These are phyloP conservation scores for Mycogone perniciosa DNA, from an alignment of 2,329 filamentous ascomycete species.

Conservation along the genomic window DNA sequence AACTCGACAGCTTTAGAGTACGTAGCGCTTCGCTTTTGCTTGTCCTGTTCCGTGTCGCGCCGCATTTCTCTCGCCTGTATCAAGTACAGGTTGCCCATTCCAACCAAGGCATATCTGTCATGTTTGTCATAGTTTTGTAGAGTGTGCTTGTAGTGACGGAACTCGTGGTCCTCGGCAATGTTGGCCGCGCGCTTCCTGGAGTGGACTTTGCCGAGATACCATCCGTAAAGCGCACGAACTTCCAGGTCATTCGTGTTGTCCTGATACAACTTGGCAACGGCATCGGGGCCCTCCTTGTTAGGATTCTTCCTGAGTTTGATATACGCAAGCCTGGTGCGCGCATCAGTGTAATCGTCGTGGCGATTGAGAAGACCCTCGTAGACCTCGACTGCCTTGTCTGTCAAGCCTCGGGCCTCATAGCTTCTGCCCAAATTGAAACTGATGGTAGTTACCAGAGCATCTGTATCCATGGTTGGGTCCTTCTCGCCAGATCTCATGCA, in stretches of 20 bases:
- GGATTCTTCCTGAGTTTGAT: conserved; percentile 78
- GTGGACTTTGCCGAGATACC: conserved; percentile 78
- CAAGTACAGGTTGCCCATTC: conserved; percentile 92
- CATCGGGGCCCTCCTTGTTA: conserved; percentile 78
- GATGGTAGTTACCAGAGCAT: conserved; percentile 89
- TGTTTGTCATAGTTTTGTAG: conserved; percentile 94
- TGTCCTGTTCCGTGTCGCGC: conserved; percentile 80
- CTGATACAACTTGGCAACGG: conserved; percentile 78
- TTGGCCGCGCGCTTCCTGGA: conserved; percentile 77
- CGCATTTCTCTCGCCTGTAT: conserved; percentile 89
- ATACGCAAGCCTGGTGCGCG: conserved; percentile 80
- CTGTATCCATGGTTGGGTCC: conserved; percentile 71
- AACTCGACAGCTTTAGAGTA: conserved; percentile 95
- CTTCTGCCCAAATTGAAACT: conserved; percentile 94
- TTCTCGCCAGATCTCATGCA: conserved; percentile 76
- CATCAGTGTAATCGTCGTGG: conserved; percentile 89
- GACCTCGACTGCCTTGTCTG: conserved; percentile 77
- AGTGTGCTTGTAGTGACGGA: conserved; percentile 94
- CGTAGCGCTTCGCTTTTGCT: conserved; percentile 78
- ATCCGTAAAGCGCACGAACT: conserved; percentile 87
- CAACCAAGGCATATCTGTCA: conserved; percentile 90
- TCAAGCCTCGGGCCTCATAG: conserved; percentile 77
- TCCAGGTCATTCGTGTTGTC: conserved; percentile 80
- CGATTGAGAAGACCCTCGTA: conserved; percentile 81
- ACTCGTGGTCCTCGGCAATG: conserved; percentile 81